Evolutionary conservation across 495 filamentous ascomycete genomes (phyloP), one percentile per base, ranked within the genome.

Genomic region (Hypoxylon lienhwacheense): DNA sequence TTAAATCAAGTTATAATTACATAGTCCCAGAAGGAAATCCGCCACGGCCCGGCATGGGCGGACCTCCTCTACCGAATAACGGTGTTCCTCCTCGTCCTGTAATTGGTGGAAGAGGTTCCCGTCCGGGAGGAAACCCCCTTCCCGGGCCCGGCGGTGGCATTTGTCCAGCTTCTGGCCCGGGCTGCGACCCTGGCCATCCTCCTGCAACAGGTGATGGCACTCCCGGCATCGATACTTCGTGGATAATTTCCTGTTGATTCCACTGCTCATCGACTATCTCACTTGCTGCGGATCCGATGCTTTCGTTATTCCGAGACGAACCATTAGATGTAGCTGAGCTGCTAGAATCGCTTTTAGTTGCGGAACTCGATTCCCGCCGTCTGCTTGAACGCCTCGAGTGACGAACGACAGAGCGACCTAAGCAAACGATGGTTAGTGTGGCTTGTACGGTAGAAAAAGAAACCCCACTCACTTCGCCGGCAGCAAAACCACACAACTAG

Each of bases 71-170:
- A 22, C 53, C 57, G 21, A 61, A 22, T 10, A 34, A 10, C 6
- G 33, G 39, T 5, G 45, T 47, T 2, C 43, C 44, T 28, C 59
- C 59, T 22, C 37, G 47, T 17, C 35, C 59, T 54, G 54, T 59
- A 47, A 51, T 49, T 15, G 44, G 52, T 8, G 52, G 57, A 36
- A 34, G 61, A 7, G 58, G 54, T 10, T 58, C 58, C n/a, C 40
- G 46, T 1, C 47, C 40, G 12, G 32, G 43, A 34, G 19, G 21
- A 29, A 63, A 58, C 1, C 22, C 34, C 47, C 52, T 61, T 4
- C 29, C 53, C 15, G 33, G 40, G 11, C 43, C 41, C 7, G 22
- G 46, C 11, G 44, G 55, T 15, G 26, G 46, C 7, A 5, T 33
- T 16, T 32, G 42, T 7, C 63, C 39, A 10, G 36, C 41, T 19